A percentile compares a stretch with the other conserved stretches of the same genome.
These are phyloP conservation scores for Fusarium papillatum DNA, from an alignment of 2,329 filamentous ascomycete genomes.

Conservation along the genomic window DNA sequence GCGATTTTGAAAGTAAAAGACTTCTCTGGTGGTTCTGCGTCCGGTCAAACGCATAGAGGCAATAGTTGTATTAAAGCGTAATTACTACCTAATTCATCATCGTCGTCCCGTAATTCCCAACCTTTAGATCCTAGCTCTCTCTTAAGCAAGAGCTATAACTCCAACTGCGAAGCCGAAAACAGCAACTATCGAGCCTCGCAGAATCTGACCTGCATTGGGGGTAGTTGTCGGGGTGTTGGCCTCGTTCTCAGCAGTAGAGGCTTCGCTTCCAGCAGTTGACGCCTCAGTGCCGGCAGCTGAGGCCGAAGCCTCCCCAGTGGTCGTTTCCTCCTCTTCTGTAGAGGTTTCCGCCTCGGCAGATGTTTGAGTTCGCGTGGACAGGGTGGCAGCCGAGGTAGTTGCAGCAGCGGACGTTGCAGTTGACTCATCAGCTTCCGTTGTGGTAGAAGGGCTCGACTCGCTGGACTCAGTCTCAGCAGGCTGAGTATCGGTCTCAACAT, in stretches of 20 bases:
- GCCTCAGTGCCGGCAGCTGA: neutral
- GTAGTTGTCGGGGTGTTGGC: neutral
- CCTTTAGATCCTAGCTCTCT: neutral
- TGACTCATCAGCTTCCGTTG: neutral
- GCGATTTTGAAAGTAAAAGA: neutral
- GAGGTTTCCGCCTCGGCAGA: neutral
- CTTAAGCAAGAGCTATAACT: slow-evolving; percentile 6
- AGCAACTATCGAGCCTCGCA: slow-evolving; percentile 10
- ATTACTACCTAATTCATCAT: neutral
- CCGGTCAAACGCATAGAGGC: neutral
- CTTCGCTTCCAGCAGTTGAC: neutral
- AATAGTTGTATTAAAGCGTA: neutral
- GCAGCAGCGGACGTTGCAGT: neutral
- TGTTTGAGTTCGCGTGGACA: slow-evolving; percentile 4
- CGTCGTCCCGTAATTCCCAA: neutral
- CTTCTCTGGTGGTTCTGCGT: neutral
- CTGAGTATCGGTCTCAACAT: neutral
- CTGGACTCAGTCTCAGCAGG: neutral
- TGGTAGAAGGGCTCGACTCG: neutral
- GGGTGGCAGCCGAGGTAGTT: slow-evolving; percentile 14
- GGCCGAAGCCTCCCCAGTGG: neutral
- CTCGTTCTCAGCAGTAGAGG: neutral
- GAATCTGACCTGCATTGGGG: slow-evolving; percentile 10
- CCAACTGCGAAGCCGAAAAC: slow-evolving; percentile 10
- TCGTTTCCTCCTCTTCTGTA: neutral